phyloP scores from a whole-genome alignment of 768 basidiomycete genomes.

The Lepiota subincarnata region DNA sequence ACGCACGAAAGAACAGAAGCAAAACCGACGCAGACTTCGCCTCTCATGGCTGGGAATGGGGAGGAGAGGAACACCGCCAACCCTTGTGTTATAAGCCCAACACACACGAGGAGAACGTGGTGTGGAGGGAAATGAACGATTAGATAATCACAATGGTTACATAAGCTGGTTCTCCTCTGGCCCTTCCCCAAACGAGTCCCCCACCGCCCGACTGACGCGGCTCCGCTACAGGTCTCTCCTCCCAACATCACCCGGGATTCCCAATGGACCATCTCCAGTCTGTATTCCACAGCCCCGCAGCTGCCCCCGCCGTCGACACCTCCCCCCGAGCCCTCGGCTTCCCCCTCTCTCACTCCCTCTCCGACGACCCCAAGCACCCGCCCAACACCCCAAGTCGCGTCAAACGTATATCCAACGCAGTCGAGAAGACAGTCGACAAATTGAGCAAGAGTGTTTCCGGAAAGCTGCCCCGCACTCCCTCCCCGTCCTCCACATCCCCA shows the following conservation, averaged over 20 bases:
- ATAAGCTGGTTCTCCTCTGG: conserved; percentile 4
- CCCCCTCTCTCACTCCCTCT: conserved; percentile 24
- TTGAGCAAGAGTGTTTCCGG: conserved; percentile 56
- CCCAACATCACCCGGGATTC: conserved; percentile 5
- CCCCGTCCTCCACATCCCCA: conserved; percentile 27
- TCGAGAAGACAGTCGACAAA: conserved; percentile 60
- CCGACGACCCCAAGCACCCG: conserved; percentile 18
- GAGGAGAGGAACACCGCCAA: conserved; percentile 18
- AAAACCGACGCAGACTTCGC: conserved; percentile 71
- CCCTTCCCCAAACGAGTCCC: conserved; percentile 5
- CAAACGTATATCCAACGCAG: conserved; percentile 46
- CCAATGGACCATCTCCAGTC: conserved; percentile 22
- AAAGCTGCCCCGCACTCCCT: conserved; percentile 29
- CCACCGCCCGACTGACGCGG: conserved; percentile 1
- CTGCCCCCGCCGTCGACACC: conserved; percentile 27
- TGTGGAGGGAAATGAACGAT: not conserved
- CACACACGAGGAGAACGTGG: conserved; percentile 32
- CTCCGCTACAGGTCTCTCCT: conserved; percentile 5
- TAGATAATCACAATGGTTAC: conserved; percentile 5
- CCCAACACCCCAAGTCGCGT: conserved; percentile 39
- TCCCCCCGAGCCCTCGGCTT: conserved; percentile 28
- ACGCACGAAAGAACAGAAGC: conserved; percentile 72
- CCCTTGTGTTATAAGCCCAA: conserved; percentile 14
- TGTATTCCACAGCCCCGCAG: conserved; percentile 19
- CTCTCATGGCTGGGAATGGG: conserved; percentile 45